These are phyloP conservation scores for Fomitopsis schrenkii DNA, from an alignment of 1,284 basidiomycete species.

Conservation along the genomic window DNA sequence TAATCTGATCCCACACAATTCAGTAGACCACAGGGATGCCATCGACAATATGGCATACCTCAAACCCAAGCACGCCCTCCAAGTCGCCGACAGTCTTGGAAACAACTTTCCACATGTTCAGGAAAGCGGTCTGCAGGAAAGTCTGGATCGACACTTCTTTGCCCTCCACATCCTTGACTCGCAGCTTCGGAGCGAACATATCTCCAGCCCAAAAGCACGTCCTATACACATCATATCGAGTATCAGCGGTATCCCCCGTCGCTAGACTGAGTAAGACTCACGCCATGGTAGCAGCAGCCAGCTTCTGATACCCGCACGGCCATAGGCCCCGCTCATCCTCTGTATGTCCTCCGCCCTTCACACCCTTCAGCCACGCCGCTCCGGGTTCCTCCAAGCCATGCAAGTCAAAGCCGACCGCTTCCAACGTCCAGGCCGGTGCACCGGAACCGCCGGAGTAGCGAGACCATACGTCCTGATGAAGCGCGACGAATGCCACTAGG, in stretches of 20 bases:
- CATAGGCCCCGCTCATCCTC: constrained; percentile 79
- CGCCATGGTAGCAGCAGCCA: constrained; percentile 87
- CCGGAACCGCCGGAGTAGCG: constrained; percentile 91
- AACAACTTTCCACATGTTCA: constrained; percentile 75
- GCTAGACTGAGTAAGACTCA: constrained; percentile 33
- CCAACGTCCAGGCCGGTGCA: constrained; percentile 89
- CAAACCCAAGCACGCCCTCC: constrained; percentile 85
- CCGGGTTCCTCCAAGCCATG: constrained; percentile 72
- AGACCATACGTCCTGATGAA: constrained; percentile 96
- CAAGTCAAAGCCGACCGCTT: constrained; percentile 77
- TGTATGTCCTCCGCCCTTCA: constrained; percentile 67
- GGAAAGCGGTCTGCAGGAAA: constrained; percentile 81
- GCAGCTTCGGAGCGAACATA: constrained; percentile 75
- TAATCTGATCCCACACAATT: constrained; percentile 46
- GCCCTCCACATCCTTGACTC: constrained; percentile 45
- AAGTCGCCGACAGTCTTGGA: constrained; percentile 69
- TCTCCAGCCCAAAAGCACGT: constrained; percentile 92
- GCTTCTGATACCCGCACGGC: constrained; percentile 90
- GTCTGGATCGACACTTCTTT: constrained; percentile 66
- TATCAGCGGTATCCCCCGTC: not conserved
- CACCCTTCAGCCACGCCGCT: constrained; percentile 81
- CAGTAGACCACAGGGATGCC: not conserved
- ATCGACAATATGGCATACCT: constrained; percentile 38
- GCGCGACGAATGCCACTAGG: constrained; percentile 74
- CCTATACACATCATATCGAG: constrained; percentile 20